These are phyloP conservation scores for Coffea eugenioides DNA, from an alignment of 257 asterid genomes.

Conservation along the genomic window DNA sequence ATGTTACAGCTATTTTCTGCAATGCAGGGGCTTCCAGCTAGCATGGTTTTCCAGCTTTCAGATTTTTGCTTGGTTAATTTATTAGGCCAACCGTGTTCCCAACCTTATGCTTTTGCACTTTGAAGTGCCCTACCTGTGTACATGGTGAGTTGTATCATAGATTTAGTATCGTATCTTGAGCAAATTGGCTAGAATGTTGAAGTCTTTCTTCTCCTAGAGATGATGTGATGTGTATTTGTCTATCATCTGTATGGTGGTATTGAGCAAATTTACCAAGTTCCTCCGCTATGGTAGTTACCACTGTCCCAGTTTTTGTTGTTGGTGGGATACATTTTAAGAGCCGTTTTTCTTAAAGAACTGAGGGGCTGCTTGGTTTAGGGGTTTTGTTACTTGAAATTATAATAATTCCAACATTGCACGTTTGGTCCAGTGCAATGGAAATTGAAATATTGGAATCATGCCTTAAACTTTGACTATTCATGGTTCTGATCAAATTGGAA, in stretches of 20 bases:
- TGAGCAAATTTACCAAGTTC: neutral
- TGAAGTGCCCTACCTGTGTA: neutral
- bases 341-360: no score
- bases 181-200: neutral
- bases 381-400: no score
- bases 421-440: no score
- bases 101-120: neutral
- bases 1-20: neutral
- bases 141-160: neutral
- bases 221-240: neutral
- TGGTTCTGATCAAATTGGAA: no score
- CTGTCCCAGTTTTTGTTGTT: no score
- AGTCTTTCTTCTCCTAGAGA: no score
- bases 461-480: no score
- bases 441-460: no score
- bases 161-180: neutral
- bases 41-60: neutral
- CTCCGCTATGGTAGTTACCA: no score
- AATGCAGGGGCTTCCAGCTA: slow-evolving; percentile 23
- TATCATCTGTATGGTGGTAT: neutral
- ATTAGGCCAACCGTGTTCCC: neutral
- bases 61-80: neutral
- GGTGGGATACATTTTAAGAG: no score
- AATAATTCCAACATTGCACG: no score
- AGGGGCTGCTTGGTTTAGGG: no score